These are phyloP conservation scores for Syzygium aromaticum DNA, from an alignment of 345 rosid species.

Conservation along the genomic window DNA sequence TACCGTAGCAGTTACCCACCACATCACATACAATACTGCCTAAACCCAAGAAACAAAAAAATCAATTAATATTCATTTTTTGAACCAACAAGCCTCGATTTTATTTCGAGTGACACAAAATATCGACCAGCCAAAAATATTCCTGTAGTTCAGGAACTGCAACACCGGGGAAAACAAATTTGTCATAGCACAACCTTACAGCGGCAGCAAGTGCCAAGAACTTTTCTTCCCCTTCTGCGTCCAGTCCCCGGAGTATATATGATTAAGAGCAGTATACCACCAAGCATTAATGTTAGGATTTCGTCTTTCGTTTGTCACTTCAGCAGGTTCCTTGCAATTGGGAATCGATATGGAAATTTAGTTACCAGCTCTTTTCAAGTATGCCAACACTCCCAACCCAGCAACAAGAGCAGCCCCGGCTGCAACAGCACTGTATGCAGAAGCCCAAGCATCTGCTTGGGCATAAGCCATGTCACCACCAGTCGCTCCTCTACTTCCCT, in stretches of 20 bases:
- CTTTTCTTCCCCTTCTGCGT: not conserved
- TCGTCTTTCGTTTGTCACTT: not conserved
- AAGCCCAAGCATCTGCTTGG: constrained; percentile 73
- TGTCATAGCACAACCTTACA: not conserved
- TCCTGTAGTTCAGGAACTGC: not conserved
- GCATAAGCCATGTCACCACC: constrained; percentile 50
- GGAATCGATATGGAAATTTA: not conserved
- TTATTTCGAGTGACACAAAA: not conserved
- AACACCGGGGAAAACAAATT: not conserved
- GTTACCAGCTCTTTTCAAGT: constrained; percentile 48
- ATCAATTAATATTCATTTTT: not conserved
- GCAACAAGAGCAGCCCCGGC: constrained; percentile 93
- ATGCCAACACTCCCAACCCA: constrained; percentile 84
- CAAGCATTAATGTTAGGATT: not conserved
- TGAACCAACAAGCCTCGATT: not conserved
- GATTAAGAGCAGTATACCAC: not conserved
- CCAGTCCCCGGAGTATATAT: not conserved
- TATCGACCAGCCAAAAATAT: not conserved
- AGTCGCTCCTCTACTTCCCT: constrained; percentile 27
- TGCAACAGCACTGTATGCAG: constrained; percentile 80
- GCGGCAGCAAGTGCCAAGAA: not conserved
- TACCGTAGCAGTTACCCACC: not conserved
- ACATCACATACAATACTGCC: not conserved
- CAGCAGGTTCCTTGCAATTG: not conserved
- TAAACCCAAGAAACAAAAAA: not conserved